These are phyloP conservation scores for Takashimella koratensis DNA, from an alignment of 1,284 basidiomycete genomes.

Conservation along the genomic window DNA sequence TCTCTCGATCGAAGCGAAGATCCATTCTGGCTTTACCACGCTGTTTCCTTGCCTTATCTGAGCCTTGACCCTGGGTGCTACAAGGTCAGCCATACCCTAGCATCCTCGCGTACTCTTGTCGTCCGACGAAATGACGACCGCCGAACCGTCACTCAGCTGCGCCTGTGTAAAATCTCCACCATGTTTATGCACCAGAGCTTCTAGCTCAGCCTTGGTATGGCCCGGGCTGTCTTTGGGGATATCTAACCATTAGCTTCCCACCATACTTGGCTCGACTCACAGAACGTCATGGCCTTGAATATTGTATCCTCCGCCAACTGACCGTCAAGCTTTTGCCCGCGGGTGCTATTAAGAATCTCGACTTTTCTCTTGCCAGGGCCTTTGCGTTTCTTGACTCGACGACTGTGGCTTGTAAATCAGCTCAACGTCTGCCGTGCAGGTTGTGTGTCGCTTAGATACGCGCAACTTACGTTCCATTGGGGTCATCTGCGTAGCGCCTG, in stretches of 20 bases:
- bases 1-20: slow-evolving; percentile 67
- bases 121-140: slow-evolving; percentile 55
- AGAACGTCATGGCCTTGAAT: slow-evolving; percentile 71
- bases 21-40: slow-evolving; percentile 74
- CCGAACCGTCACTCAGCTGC: slow-evolving; percentile 38
- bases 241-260: slow-evolving; percentile 34
- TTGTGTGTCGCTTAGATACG: not conserved
- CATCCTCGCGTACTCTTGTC: slow-evolving; percentile 33
- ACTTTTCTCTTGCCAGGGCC: slow-evolving; percentile 49
- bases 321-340: slow-evolving; percentile 60
- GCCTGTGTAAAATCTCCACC: slow-evolving; percentile 69
- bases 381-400: slow-evolving; percentile 25
- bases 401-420: not conserved
- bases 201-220: slow-evolving; percentile 37
- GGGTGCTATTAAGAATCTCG: slow-evolving; percentile 61
- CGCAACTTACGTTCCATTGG: slow-evolving; percentile 33
- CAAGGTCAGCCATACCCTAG: slow-evolving; percentile 2
- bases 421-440: not conserved
- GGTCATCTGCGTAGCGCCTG: slow-evolving; percentile 40
- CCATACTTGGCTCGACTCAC: slow-evolving; percentile 54
- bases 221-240: slow-evolving; percentile 60
- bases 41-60: slow-evolving; percentile 56
- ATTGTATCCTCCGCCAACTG: slow-evolving; percentile 61
- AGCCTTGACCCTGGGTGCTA: slow-evolving; percentile 50
- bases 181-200: slow-evolving; percentile 60